Evolutionary conservation across 1,139 yeast genomes (phyloP).

Genomic region (Lodderomyces orthopsilosis): DNA sequence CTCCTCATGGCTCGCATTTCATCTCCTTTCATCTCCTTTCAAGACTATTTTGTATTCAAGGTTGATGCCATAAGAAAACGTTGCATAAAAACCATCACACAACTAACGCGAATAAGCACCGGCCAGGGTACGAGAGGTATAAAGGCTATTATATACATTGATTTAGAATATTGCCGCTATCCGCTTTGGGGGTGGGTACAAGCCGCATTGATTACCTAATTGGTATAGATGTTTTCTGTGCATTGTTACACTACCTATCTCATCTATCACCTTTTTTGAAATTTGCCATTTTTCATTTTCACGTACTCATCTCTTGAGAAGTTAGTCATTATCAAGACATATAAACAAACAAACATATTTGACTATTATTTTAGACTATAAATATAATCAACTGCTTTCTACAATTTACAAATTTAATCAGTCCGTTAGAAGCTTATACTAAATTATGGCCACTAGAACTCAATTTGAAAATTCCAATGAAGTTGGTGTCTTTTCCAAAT

Average conservation of each 20-base stretch:
- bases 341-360: background rate
- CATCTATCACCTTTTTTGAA: background rate
- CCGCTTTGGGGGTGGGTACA: too few species aligned
- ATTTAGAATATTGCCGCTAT: too few species aligned
- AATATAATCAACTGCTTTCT: background rate
- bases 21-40: too few species aligned
- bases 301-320: background rate
- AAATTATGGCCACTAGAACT: slow-evolving; percentile 47
- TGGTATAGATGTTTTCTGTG: background rate
- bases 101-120: too few species aligned
- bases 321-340: background rate
- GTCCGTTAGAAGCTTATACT: background rate
- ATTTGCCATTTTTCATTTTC: background rate
- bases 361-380: background rate
- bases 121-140: too few species aligned
- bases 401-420: background rate
- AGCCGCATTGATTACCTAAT: background rate
- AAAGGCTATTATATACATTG: too few species aligned
- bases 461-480: slow-evolving; percentile 97
- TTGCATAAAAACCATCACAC: too few species aligned
- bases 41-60: too few species aligned
- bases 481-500: slow-evolving; percentile 95
- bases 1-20: too few species aligned
- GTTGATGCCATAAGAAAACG: too few species aligned
- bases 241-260: background rate